Base-by-base conservation (phyloP, 2,329 filamentous ascomycete species). In the Fusarium sterilihyphosum region DNA sequence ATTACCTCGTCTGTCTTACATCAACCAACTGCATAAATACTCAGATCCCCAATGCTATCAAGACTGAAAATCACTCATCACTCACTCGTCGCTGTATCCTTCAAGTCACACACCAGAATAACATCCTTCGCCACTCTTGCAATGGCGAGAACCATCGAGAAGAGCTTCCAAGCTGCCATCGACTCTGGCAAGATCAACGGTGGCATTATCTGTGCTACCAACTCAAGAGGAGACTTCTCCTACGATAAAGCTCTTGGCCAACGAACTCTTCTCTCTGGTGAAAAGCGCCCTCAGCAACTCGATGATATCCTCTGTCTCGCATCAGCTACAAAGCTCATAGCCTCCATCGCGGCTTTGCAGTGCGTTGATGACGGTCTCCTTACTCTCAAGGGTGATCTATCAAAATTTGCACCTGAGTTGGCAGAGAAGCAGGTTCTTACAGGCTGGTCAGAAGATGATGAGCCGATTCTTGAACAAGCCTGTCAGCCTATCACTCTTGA, bases 311-410 rank as follows among this genome's bases (percentile, higher is more conserved):
- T 84, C 13, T 83, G 69, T 53, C 68, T 85, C 0, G 83, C 82
- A 6, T 85, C 82, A 8, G 81, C 79, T 6, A 83, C 81, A 33
- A 86, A 86, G 67, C 78, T 91, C 6, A 70, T 89, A 61, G 85
- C 88, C 5, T 84, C 85, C 4, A 84, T 91, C 59, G 85, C 88
- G 6, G 84, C 84, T 3, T 75, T 91, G n/a, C 87, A 89, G 65
- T 85, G 86, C 52, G 87, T 90, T 5, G 88, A 91, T 41, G 82
- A 86, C 12, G 87, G 87, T 0, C 78, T 86, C 1, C 74, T 90
- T 2, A 77, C 77, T 4, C 80, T 90, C 0, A 83, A 85, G 14
- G 84, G 83, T 6, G 85, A 89, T 61, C 73, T 90, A 0, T 81
- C 83, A 0, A 43, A 73, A 1, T 56, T 88, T 6, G 80, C 86